phyloP scores from a whole-genome alignment of 2,329 filamentous ascomycete genomes.

The Epichloe glyceriae region DNA sequence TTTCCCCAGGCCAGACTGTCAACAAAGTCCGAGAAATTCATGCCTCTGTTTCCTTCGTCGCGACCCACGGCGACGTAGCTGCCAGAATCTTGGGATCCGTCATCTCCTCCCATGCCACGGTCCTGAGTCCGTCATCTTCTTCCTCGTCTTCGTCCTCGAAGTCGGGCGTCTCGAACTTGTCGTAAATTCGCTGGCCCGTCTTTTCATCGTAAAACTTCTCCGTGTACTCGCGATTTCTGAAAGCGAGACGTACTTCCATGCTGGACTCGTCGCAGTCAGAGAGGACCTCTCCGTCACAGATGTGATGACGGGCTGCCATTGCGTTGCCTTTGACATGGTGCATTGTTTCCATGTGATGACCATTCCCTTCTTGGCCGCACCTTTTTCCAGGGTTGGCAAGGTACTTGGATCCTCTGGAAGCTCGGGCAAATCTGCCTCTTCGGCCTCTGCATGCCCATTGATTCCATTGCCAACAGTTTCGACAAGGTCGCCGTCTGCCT shows the following conservation, averaged over 20 bases:
- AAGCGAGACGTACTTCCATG: conserved; percentile 53
- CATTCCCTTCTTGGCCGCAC: conserved; percentile 42
- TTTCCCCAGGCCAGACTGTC: too few species aligned
- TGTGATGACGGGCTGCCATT: conserved; percentile 52
- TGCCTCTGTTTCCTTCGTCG: neutral
- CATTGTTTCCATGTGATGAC: conserved; percentile 57
- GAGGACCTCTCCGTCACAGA: conserved; percentile 52
- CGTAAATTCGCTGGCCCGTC: conserved; percentile 61
- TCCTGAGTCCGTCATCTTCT: conserved; percentile 51
- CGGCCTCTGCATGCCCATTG: neutral
- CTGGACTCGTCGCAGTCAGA: conserved; percentile 34
- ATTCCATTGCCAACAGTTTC: neutral
- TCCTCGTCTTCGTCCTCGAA: conserved; percentile 44
- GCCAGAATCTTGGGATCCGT: conserved; percentile 54
- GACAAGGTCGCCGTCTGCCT: neutral
- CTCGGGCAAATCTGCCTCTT: conserved; percentile 45
- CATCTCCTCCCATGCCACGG: conserved; percentile 47
- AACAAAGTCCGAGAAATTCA: neutral
- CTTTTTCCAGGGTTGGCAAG: conserved; percentile 36
- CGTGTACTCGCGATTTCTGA: conserved; percentile 48
- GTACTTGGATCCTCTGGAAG: conserved; percentile 43
- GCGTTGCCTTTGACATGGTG: conserved; percentile 45
- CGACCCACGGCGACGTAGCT: conserved; percentile 10
- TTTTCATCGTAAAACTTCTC: conserved; percentile 49
- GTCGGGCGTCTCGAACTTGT: conserved; percentile 62